Percentiles rank a stretch among this genome's conserved stretches.
Conservation (phyloP, 1,284 basidiomycete genomes). For the Earliella scabrosa region DNA sequence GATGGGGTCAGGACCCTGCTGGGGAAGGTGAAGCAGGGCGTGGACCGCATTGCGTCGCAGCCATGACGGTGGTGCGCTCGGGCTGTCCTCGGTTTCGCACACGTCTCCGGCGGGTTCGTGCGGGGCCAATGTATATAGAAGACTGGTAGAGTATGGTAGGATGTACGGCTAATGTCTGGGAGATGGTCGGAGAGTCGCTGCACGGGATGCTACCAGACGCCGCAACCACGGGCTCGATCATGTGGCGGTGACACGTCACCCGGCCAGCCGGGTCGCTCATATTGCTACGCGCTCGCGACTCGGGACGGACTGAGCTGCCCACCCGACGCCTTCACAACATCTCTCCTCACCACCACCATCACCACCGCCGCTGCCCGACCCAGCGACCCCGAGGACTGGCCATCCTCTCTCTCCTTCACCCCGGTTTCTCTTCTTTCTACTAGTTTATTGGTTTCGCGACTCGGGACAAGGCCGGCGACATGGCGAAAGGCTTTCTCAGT, state of each 20-base stretch:
- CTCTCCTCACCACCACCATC: conserved; percentile 21
- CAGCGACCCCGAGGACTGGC: conserved; percentile 8
- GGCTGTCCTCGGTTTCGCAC: conserved; percentile 8
- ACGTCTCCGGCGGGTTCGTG: neutral
- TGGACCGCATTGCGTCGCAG: conserved; percentile 63
- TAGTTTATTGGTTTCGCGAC: conserved; percentile 32
- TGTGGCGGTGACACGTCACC: conserved; percentile 29
- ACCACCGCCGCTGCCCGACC: conserved; percentile 18
- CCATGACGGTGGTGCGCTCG: conserved; percentile 19
- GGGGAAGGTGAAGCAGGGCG: conserved; percentile 87
- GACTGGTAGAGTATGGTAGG: conserved; percentile 9
- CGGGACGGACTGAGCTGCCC: conserved; percentile 1
- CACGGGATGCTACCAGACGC: conserved; percentile 11
- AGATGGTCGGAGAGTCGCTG: conserved; percentile 20
- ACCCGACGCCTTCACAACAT: conserved; percentile 15
- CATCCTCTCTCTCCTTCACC: conserved; percentile 29
- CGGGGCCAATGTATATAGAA: conserved; percentile 1
- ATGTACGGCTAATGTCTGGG: conserved; percentile 25
- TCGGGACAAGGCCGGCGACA: conserved; percentile 24
- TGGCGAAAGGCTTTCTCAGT: conserved; percentile 77
- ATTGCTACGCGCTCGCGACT: conserved; percentile 14
- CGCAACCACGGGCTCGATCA: conserved; percentile 21
- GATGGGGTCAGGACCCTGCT: conserved; percentile 87
- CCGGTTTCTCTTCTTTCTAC: conserved; percentile 22
- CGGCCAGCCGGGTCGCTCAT: conserved; percentile 4